A percentile compares a stretch with the other conserved stretches of the same genome.
Evolutionary conservation across 2,329 filamentous ascomycete species (phyloP).

Genomic region (Akanthomyces lecanii): DNA sequence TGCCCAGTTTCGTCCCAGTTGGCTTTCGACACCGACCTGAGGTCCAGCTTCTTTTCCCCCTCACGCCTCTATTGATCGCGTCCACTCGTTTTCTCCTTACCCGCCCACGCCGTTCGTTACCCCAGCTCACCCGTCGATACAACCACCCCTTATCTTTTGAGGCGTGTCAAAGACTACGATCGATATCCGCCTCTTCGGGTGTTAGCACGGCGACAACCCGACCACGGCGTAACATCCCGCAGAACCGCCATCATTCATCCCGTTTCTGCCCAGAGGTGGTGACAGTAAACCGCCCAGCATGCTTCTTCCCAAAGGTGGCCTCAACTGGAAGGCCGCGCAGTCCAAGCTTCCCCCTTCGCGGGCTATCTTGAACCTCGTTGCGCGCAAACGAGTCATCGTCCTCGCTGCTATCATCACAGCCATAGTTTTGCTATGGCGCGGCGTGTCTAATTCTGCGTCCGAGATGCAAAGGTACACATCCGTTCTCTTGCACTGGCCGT

Average conservation of each 20-base stretch:
- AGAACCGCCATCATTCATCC: background rate
- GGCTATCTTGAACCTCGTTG: constrained; percentile 65
- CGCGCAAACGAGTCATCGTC: constrained; percentile 73
- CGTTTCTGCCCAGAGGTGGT: background rate
- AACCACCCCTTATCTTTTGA: constrained; percentile 7
- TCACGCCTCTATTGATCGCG: constrained; percentile 9
- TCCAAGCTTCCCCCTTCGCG: constrained; percentile 73
- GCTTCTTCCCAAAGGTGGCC: constrained; percentile 85
- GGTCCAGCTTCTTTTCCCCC: background rate
- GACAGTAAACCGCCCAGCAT: constrained; percentile 48
- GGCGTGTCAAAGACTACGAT: constrained; percentile 2
- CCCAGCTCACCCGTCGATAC: background rate
- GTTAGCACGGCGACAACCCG: background rate
- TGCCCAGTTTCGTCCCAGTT: background rate
- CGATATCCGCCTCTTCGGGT: background rate
- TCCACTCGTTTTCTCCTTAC: constrained; percentile 12
- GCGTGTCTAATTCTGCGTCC: constrained; percentile 71
- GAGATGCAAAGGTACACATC: constrained; percentile 81
- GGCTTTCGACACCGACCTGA: background rate
- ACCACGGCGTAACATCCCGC: background rate
- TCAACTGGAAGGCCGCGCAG: constrained; percentile 89
- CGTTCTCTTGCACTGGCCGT: background rate
- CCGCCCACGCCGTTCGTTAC: constrained; percentile 9
- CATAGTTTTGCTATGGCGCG: constrained; percentile 81
- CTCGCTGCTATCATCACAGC: constrained; percentile 66